Evolutionary conservation across 495 filamentous ascomycete species (phyloP), one percentile per base, ranked within the genome.

Genomic region (Melanomma pulvis-pyrius): DNA sequence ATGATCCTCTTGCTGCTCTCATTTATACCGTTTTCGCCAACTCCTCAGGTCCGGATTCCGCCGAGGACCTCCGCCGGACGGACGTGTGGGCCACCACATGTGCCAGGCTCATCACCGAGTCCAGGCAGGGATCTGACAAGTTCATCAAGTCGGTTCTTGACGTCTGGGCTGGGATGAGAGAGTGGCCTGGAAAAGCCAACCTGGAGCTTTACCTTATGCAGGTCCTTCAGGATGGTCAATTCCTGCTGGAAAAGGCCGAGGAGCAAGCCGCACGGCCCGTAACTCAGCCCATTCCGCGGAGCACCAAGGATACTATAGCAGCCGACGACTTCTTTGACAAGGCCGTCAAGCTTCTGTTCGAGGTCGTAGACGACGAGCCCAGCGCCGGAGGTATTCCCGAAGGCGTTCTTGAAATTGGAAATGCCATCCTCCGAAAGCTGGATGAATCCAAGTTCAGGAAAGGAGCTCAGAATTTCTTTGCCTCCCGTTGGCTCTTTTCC

Each of bases 201-300:
- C 88, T 98, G 81, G 93, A 97, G 79, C 87, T 91, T 72, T 97
- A 92, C 73, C 84, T 98, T 5, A 93, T 96, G 91, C 88, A 92
- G 73, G 89, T 93, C 62, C 84, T 98, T 21, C 91, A 96, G 77
- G 90, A 93, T 72, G 94, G 94, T 63, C 87, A 90, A 26, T 97
- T 97, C 73, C 79, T 98, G 59, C 81, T 97, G 75, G 92, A 97
- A 66, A 82, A 84, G 71, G 82, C 88, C 74, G 84, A 90, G 78
- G 88, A 92, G 78, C 72, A 77, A 74, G 64, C 80, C 68, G 61
- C 71, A 70, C 82, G 86, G 15, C 83, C 83, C 26, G 80, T 85
- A 63, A 86, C 90, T 70, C 90, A 90, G 50, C 77, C 90, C 32
- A 83, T 85, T 41, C 81, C 82, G 57, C 84, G 82, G 77, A 84